phyloP scores from a whole-genome alignment of 352 stramenopile genomes.

The Discostella stelligera region DNA sequence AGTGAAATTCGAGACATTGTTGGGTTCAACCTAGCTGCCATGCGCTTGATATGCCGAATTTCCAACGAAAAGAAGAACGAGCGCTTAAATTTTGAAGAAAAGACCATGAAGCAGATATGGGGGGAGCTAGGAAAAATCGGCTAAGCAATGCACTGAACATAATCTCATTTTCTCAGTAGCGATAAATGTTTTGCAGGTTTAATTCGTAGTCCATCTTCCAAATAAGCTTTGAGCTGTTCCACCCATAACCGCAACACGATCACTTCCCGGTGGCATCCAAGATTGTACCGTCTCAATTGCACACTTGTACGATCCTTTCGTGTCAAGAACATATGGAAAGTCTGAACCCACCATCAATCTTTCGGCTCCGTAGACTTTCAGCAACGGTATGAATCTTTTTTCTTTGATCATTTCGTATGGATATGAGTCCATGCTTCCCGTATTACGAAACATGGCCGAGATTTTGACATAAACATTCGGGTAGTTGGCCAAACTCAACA shows the following conservation, averaged over 20 bases:
- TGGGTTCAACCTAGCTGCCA: constrained; percentile 79
- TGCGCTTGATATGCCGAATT: constrained; percentile 57
- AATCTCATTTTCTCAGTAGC: constrained; percentile 1
- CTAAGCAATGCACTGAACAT: background rate
- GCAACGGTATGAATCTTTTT: constrained; percentile 65
- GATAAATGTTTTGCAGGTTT: too few relatives aligned
- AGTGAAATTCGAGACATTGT: constrained; percentile 68
- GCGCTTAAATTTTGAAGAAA: constrained; percentile 43
- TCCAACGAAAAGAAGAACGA: constrained; percentile 50
- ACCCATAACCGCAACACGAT: constrained; percentile 63
- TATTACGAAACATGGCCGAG: constrained; percentile 83
- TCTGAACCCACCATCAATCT: constrained; percentile 78
- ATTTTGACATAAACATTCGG: constrained; percentile 81
- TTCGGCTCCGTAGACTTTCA: constrained; percentile 68
- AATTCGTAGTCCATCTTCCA: constrained; percentile 49
- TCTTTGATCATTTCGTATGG: constrained; percentile 61
- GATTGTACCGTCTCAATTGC: constrained; percentile 67
- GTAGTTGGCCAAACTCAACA: constrained; percentile 79
- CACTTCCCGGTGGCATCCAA: constrained; percentile 56
- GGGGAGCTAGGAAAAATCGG: constrained; percentile 56
- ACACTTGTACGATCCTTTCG: constrained; percentile 59
- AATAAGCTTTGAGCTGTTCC: constrained; percentile 66
- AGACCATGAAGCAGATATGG: constrained; percentile 67
- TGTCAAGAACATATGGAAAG: constrained; percentile 79
- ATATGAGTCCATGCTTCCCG: constrained; percentile 30